Percentiles rank a stretch among this genome's conserved stretches.
Evolutionary conservation across 2,329 filamentous ascomycete species (phyloP).

Genomic region (Pseudogymnoascus sp.): DNA sequence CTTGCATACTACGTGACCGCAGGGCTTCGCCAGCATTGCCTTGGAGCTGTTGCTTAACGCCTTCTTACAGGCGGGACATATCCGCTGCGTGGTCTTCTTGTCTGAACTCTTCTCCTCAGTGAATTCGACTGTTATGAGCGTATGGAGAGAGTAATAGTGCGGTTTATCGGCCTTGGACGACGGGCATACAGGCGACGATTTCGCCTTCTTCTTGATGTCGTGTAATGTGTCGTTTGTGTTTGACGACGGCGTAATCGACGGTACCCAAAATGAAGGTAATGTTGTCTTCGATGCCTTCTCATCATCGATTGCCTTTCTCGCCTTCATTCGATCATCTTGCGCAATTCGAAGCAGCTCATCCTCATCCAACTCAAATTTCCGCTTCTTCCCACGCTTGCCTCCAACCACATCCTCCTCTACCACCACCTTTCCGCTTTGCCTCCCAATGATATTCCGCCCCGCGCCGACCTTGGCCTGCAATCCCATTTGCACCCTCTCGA

Average conservation of each 20-base stretch:
- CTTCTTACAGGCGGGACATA: constrained; percentile 84
- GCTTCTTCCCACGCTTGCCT: constrained; percentile 44
- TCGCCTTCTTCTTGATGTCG: constrained; percentile 51
- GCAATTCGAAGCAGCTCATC: constrained; percentile 66
- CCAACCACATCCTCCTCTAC: constrained; percentile 31
- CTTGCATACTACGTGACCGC: constrained; percentile 85
- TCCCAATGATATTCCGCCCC: constrained; percentile 33
- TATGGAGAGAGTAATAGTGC: constrained; percentile 72
- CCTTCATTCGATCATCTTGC: constrained; percentile 59
- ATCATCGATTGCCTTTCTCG: constrained; percentile 61
- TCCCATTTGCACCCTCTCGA: constrained; percentile 78
- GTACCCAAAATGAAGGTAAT: constrained; percentile 88
- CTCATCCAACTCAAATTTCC: constrained; percentile 75
- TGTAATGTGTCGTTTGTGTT: constrained; percentile 51
- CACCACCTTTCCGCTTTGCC: constrained; percentile 37
- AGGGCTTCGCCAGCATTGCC: constrained; percentile 76
- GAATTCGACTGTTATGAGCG: constrained; percentile 69
- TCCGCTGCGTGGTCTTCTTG: constrained; percentile 40
- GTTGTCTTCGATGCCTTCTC: constrained; percentile 64
- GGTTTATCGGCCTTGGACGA: constrained; percentile 57
- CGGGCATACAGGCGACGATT: constrained; percentile 67
- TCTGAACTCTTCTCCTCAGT: constrained; percentile 56
- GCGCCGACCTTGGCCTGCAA: constrained; percentile 33
- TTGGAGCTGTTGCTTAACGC: constrained; percentile 72
- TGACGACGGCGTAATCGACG: constrained; percentile 66